Evolutionary conservation across 2,329 filamentous ascomycete genomes (phyloP).

Genomic region (Madurella fahalii): DNA sequence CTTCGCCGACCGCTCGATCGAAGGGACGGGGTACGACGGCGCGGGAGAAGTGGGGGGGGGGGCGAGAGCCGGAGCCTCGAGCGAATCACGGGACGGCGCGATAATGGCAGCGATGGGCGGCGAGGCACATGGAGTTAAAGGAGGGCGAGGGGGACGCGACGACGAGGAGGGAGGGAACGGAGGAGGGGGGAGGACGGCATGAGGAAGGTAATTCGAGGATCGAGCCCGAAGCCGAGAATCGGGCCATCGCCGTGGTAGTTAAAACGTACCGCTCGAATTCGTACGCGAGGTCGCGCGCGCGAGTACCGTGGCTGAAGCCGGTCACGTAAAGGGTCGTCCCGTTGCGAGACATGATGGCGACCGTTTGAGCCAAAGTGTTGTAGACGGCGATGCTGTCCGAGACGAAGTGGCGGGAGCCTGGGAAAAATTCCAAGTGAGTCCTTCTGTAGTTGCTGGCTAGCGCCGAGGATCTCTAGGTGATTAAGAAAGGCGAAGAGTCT

Average conservation of each 20-base stretch:
- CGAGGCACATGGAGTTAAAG: constrained; percentile 17
- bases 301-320: constrained; percentile 97
- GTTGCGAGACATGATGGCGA: constrained; percentile 74
- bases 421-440: constrained; percentile 7
- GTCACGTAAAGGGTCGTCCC: constrained; percentile 96
- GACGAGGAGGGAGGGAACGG: constrained; percentile 25
- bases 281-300: constrained; percentile 98
- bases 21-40: constrained; percentile 21
- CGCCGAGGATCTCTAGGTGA: background rate
- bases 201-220: constrained; percentile 37
- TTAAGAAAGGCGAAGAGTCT: background rate
- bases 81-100: constrained; percentile 21
- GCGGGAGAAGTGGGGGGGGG: no score
- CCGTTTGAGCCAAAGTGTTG: background rate
- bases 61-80: constrained; percentile 20
- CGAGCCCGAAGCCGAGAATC: constrained; percentile 43
- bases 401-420: constrained; percentile 1
- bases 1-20: constrained; percentile 46
- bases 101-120: constrained; percentile 20
- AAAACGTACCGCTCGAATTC: constrained; percentile 99
- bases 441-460: background rate
- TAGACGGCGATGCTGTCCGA: background rate
- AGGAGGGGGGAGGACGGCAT: constrained; percentile 30
- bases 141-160: constrained; percentile 17
- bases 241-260: constrained; percentile 47